Base-by-base conservation (phyloP, 108 stramenopile genomes). In the Cyclotella cryptica region DNA sequence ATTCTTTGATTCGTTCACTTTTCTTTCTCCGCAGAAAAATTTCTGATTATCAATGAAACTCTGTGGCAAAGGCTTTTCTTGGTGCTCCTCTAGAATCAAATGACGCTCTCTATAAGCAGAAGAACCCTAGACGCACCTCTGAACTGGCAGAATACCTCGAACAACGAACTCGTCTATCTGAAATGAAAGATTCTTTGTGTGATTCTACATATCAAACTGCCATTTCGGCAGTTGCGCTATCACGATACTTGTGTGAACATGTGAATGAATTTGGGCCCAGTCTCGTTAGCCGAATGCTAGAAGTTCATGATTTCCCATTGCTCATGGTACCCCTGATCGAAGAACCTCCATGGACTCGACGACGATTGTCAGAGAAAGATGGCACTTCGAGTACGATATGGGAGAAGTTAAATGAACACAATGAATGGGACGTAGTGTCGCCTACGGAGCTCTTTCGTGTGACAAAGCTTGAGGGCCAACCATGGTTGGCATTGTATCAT, bases 291-390 rank as follows among this genome's bases (percentile, higher is more conserved):
- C 70, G 92, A 21, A 68, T 92, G 40, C 60, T 91, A 40, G 92
- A 93, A 52, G 90, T 86, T 13, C 94, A 95, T 75, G 95, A 96
- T 63, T 82, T 88, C 42, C 88, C 89, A 13, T 67, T 93, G 69
- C 52, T 84, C 21, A 74, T 96, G 62, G 77, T 92, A 11, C 90
- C 90, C 3, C 83, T 94, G 11, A 63, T 96, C 0, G 95, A 96
- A 39, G 91, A 95, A 72, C 93, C 93, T 41, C 95, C 95, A 8
- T 96, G 95, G 95, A 92, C 92, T 21, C 58, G 95, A 51, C 78
- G 88, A 13, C 75, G 80, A 5, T 40, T 45, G 57, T 29, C 63
- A 26, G 52, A 59, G 29, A 72, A 65, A 14, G 55, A 43, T 11
- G 63, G 74, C 21, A 60, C 27, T 26, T 35, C 42, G 8, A 43